Evolutionary conservation across 2,329 filamentous ascomycete species (phyloP), one percentile per base, ranked within the genome.

Genomic region (Ophiostoma tasmaniense): DNA sequence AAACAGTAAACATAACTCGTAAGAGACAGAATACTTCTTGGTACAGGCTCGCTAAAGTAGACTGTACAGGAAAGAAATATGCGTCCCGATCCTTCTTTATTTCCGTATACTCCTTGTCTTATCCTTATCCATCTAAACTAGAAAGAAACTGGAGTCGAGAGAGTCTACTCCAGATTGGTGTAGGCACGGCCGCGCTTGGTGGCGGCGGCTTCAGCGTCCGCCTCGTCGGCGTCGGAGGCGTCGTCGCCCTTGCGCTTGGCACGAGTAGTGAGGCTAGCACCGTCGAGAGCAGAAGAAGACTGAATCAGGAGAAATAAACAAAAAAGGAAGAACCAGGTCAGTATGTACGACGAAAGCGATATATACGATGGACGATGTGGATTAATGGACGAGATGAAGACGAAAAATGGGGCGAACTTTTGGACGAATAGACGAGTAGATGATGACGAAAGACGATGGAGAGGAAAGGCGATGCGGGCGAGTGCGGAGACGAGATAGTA

Each of bases 121-220:
- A 55, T 55, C 50, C 22, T 25, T 55, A 25, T 55, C 50, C n/a
- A 22, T 55, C n/a, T 55, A 55, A 55, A 25, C 42, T 45, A 8
- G 42, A 20, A 45, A 45, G 17, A 45, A 45, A 45, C 1, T 45
- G 20, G 42, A 45, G 17, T 20, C 33, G 33, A 33, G n/a, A 55
- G 8, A 10, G n/a, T 25, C 50, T 55, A 55, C 13, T 55, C 50
- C 50, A 55, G 50, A 13, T 22, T 22, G n/a, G 35, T 25, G 22
- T n/a, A 22, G 59, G 37, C 35, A 76, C 81, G 66, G 45, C 70
- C 71, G 65, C 39, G 39, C 61, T 64, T 64, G 65, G 4, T 55
- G 4, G 39, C 45, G 33, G 64, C 39, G 10, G 64, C 64, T 33
- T 20, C 64, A 25, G 37, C 33, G 20, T 17, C 55, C 2, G 37